These are phyloP conservation scores for Anisodus acutangulus DNA, from an alignment of 257 asterid species.

Conservation along the genomic window DNA sequence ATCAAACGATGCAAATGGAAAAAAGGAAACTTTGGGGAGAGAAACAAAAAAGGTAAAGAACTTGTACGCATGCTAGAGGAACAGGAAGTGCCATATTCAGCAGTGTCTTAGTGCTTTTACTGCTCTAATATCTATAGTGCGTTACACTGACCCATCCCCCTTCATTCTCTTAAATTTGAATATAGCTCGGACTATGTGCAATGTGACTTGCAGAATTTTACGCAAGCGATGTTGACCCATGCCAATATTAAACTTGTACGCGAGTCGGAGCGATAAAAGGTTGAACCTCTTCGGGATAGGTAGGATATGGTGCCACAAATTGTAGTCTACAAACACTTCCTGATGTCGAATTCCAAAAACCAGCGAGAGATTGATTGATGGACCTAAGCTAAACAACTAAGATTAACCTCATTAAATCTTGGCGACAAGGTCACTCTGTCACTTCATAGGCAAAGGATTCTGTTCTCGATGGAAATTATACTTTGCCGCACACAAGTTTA, in stretches of 20 bases:
- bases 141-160: neutral
- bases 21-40: neutral
- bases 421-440: neutral
- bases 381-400: too few relatives aligned
- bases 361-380: too few relatives aligned
- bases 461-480: neutral
- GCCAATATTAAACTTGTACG: too few relatives aligned
- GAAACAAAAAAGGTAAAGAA: neutral
- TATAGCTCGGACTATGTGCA: too few relatives aligned
- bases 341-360: too few relatives aligned
- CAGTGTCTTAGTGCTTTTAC: neutral
- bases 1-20: neutral
- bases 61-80: neutral
- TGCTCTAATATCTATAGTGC: neutral
- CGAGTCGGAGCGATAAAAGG: neutral
- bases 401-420: neutral
- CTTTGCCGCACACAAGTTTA: neutral
- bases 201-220: too few relatives aligned
- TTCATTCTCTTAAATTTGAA: too few relatives aligned
- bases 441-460: neutral
- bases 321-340: too few relatives aligned
- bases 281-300: too few relatives aligned
- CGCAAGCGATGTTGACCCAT: too few relatives aligned
- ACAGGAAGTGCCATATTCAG: constrained; percentile 10
- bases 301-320: too few relatives aligned